Percentiles rank a stretch among this genome's conserved stretches.
phyloP scores from a whole-genome alignment of 805 yeast species.

The Starmerella floris region DNA sequence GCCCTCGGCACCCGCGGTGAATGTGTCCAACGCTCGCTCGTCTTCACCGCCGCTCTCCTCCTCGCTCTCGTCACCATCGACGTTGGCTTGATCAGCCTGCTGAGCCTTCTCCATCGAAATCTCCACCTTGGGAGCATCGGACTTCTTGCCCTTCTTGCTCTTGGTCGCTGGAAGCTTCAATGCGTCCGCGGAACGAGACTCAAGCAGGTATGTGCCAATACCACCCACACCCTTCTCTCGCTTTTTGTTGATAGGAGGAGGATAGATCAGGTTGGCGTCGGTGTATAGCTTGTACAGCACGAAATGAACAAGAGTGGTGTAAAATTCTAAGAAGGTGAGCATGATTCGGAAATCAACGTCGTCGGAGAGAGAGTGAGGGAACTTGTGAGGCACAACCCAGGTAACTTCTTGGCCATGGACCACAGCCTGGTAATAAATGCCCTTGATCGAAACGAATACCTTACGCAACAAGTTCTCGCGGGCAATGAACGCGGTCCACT shows the following conservation, averaged over 20 bases:
- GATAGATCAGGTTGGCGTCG: constrained; percentile 76
- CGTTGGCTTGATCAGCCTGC: constrained; percentile 31
- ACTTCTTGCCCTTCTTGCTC: constrained; percentile 15
- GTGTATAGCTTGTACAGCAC: constrained; percentile 73
- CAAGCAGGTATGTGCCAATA: constrained; percentile 65
- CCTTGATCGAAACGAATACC: constrained; percentile 92
- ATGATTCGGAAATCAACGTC: constrained; percentile 94
- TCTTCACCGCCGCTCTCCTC: constrained; percentile 23
- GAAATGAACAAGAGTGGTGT: constrained; percentile 81
- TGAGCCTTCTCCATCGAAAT: constrained; percentile 33
- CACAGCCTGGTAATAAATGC: constrained; percentile 86
- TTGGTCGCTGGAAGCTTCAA: constrained; percentile 18
- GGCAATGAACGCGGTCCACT: constrained; percentile 91
- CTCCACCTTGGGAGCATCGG: constrained; percentile 2
- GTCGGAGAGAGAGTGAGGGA: constrained; percentile 86
- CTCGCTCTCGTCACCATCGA: constrained; percentile 25
- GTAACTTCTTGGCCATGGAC: constrained; percentile 84
- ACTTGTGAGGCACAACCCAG: constrained; percentile 95
- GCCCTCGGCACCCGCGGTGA: constrained; percentile 39
- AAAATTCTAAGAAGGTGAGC: constrained; percentile 92
- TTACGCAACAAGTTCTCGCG: constrained; percentile 69
- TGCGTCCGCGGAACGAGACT: constrained; percentile 27
- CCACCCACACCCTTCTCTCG: constrained; percentile 84
- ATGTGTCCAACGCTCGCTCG: constrained; percentile 50
- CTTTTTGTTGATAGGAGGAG: constrained; percentile 65